Evolutionary conservation across 441 rosid genomes (phyloP), one percentile per base, ranked within the genome.

Genomic region (Erysimum cheiri): DNA sequence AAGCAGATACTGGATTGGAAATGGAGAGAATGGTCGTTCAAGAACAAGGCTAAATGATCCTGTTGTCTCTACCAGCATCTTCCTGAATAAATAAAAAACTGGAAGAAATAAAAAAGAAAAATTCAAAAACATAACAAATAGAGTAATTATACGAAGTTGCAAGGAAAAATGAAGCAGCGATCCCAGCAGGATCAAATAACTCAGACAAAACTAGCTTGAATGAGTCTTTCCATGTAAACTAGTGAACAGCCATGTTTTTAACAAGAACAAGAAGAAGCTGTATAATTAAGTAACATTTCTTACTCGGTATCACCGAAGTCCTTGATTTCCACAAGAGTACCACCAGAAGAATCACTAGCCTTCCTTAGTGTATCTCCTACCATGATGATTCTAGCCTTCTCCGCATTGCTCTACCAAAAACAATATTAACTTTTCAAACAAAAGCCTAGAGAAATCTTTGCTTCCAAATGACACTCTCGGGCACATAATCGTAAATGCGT

Each of bases 311-410:
- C 96, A 40, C 88, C 84, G 37, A 79, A 65, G 79, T 89, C 92
- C 26, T 67, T 85, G 62, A 91, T 81, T 65, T 81, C 85, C 46
- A 76, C 57, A 73, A 88, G 82, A 48, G 55, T 55, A 17, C 78
- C 91, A 33, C 70, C 88, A n/a, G 94, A 84, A 10, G 86, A 80
- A 76, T 84, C 86, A 12, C 84, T 75, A 3, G 85, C 91, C 82
- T 84, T 91, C 80, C 90, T 94, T 71, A 94, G 77, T 12, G 94
- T 70, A 58, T 94, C 98, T 39, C 98, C 98, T 3, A 91, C 97
- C 97, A 94, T 87, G 36, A 94, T 75, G 48, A 94, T 87, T 69
- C 96, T 90, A 70, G 99, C 85, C 85, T 82, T 88, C 85, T 90
- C 97, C 17, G 97, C 97, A 77, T 91, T 90, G 12, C 97, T 86